Conservation (phyloP, 1,139 yeast genomes). For the Taiozyma sp. region DNA sequence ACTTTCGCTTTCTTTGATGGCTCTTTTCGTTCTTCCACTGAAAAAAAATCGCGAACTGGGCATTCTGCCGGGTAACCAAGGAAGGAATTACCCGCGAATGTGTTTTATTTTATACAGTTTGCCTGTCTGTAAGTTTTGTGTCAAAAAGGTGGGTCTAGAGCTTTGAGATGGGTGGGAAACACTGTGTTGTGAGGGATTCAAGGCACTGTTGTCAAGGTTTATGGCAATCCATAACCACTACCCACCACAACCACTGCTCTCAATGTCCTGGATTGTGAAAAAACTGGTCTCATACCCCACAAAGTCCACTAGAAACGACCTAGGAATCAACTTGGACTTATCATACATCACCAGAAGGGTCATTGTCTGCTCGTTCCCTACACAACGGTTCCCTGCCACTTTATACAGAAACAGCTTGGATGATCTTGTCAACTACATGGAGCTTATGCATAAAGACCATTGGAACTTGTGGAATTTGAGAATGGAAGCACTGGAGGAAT, state of each 20-base stretch:
- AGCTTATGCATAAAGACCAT: slow-evolving; percentile 40
- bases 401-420: slow-evolving; percentile 52
- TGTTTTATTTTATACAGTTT: neutral
- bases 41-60: neutral
- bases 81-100: neutral
- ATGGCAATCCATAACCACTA: neutral
- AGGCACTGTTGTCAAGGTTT: neutral
- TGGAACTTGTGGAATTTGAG: slow-evolving; percentile 80
- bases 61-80: neutral
- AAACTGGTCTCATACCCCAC: slow-evolving; percentile 6
- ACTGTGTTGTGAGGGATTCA: too few species aligned
- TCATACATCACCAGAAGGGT: slow-evolving; percentile 58
- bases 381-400: slow-evolving; percentile 37
- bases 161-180: too few species aligned
- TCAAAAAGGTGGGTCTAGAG: neutral
- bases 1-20: neutral
- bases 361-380: slow-evolving; percentile 75
- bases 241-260: neutral
- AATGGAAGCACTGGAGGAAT: slow-evolving; percentile 53
- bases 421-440: slow-evolving; percentile 48
- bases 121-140: neutral
- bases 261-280: slow-evolving; percentile 1
- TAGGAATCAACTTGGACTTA: slow-evolving; percentile 45
- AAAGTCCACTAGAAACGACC: slow-evolving; percentile 7
- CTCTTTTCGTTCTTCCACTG: neutral